Base-by-base conservation (phyloP, 805 yeast species). In the Myxozyma neotropica region DNA sequence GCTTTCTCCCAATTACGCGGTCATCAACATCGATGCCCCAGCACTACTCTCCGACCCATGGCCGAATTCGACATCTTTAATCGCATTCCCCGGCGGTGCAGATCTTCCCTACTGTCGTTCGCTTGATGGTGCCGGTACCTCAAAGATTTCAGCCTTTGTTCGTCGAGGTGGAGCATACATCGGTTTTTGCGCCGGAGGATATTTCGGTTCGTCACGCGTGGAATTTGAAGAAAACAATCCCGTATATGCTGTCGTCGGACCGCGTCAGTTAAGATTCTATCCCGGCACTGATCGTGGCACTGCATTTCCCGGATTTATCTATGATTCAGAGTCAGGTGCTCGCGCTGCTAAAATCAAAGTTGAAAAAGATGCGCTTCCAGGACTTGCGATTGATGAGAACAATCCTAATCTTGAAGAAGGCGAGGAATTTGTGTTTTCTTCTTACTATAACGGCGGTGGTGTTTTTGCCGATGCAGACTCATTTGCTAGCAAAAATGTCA, bases 21-120 rank as follows among this genome's bases (percentile, higher is more conserved):
- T 94, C 3, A 77, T 84, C 19, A 80, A 88, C 1, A 86, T 89
- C 0, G 83, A 84, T 33, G 83, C 88, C 17, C 72, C 75, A 15
- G 82, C 87, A 0, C 70, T 94, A 19, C 73, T 81, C 53, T 80
- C 83, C 24, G 97, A 94, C 68, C 97, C 99, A 0, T 94, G 99
- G 99, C 80, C 81, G 63, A 68, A 81, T 6, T 88, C 88, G 68
- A 88, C 97, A 0, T 77, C 95, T 0, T 76, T 89, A 64, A 70
- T 94, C 44, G 96, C 91, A 1, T 73, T 94, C 27, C 99, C 99
- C 0, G 99, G 99, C 3, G 99, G 99, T 6, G 97, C 98, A 0
- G 99, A 94, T 71, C 75, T 90, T 52, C 97, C 97, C 0, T 83
- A 86, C 66, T 89, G 96, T 64, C 77, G 79, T 53, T 82, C 80